Evolutionary conservation across 169 alveolate species (phyloP), one percentile per base, ranked within the genome.

Genomic region (Plasmodium relictum): DNA sequence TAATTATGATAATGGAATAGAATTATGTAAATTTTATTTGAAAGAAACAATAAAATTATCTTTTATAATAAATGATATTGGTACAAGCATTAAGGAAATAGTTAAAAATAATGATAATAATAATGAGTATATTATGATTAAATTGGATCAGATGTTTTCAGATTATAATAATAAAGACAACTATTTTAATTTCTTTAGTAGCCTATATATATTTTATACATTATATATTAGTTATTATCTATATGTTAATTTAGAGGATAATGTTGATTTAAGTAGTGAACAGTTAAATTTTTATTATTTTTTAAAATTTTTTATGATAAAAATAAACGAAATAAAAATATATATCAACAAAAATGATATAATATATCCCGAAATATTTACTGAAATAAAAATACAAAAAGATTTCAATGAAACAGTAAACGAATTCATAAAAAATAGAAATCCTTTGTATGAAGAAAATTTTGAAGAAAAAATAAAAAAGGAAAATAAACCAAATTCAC

Each of bases 141-240:
- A 83, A 42, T 72, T 83, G 8, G 70, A 78, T 42, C 7, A 63
- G 7, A 20, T 78, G 18, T 78, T 78, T 54, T 78, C 89, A 24
- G 73, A 42, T 65, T 41, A 39, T 72, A 70, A 83, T 56, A 54
- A 58, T 62, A 70, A 83, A 12, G 85, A 83, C 39, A 68, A 66
- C 39, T 83, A 70, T 62, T 83, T 68, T 44, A 83, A 69, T 41
- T 83, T 83, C 68, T 83, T 83, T 45, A 83, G 85, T 45, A 62
- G 91, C 45, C 31, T 83, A 45, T 56, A 83, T 62, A 70, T 83
- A 69, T 83, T 83, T 31, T 83, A 83, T 58, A 83, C 83, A 16
- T 52, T 83, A 26, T 83, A 83, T 73, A 44, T 83, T 52, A 69
- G 74, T 50, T 83, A 83, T 58, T 83, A 68, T 48, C 62, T 83